These are phyloP conservation scores for Diplodia mutila DNA, from an alignment of 2,329 filamentous ascomycete species.

Conservation along the genomic window DNA sequence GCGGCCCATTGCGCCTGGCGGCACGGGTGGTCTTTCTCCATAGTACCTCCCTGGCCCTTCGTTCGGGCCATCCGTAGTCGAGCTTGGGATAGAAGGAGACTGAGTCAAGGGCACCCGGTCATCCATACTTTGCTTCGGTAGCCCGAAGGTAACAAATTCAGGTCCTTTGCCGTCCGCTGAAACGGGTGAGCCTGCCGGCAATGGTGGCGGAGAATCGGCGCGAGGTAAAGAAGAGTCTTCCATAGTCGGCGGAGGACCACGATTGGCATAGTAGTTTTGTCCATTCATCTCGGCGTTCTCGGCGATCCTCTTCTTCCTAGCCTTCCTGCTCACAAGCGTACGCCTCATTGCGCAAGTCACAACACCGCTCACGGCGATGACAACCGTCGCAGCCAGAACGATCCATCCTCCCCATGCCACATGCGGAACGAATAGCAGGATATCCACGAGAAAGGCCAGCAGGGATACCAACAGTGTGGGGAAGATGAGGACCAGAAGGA, in stretches of 20 bases:
- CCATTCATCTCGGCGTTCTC: conserved; percentile 98
- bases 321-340: conserved; percentile 87
- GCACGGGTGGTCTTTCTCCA: conserved; percentile 38
- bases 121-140: conserved; percentile 63
- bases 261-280: conserved; percentile 75
- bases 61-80: conserved; percentile 45
- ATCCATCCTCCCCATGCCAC: conserved; percentile 93
- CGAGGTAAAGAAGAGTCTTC: conserved; percentile 45
- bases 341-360: conserved; percentile 94
- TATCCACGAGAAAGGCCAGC: conserved; percentile 88
- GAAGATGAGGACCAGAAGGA: conserved; percentile 82
- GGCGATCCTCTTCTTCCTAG: conserved; percentile 86
- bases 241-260: conserved; percentile 48
- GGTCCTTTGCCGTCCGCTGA: conserved; percentile 55
- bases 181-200: conserved; percentile 37
- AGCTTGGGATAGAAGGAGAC: conserved; percentile 60
- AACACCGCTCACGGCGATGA: conserved; percentile 79
- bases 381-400: conserved; percentile 83
- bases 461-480: conserved; percentile 82
- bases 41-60: conserved; percentile 44
- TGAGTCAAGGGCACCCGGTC: conserved; percentile 73
- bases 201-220: conserved; percentile 58
- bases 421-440: conserved; percentile 92
- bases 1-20: conserved; percentile 36
- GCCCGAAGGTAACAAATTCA: conserved; percentile 68